These are phyloP conservation scores for Diphasiastrum complanatum DNA, from an alignment of 83 land plant species.

Conservation along the genomic window DNA sequence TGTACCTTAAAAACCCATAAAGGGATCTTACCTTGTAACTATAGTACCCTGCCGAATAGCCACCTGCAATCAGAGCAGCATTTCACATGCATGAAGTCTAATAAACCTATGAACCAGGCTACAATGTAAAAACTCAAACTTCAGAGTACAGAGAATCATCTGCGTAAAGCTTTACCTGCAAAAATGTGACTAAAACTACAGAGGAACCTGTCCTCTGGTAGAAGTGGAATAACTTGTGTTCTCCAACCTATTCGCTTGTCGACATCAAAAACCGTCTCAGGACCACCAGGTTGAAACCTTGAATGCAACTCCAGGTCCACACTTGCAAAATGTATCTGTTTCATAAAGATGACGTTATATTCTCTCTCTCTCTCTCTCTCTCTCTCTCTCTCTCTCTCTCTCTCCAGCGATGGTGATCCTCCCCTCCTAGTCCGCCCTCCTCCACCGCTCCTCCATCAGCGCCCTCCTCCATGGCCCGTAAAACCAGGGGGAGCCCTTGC, in stretches of 20 bases:
- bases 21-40: conserved; percentile 57
- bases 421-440: no score
- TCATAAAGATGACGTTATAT: no score
- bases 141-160: not conserved
- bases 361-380: no score
- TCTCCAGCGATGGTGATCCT: no score
- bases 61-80: conserved; percentile 31
- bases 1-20: not conserved
- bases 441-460: no score
- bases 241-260: conserved; percentile 44
- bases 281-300: conserved; percentile 51
- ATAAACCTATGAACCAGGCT: not conserved
- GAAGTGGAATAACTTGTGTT: conserved; percentile 61
- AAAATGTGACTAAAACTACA: conserved; percentile 84
- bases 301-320: conserved; percentile 72
- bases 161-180: conserved; percentile 41
- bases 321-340: conserved; percentile 62
- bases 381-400: no score
- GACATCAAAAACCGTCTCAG: conserved; percentile 60
- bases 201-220: conserved; percentile 72
- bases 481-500: no score
- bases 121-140: not conserved
- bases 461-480: no score
- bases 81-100: not conserved
- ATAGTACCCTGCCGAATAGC: conserved; percentile 77